These are phyloP conservation scores for Lentinula edodes DNA, from an alignment of 768 basidiomycete genomes.

Conservation along the genomic window DNA sequence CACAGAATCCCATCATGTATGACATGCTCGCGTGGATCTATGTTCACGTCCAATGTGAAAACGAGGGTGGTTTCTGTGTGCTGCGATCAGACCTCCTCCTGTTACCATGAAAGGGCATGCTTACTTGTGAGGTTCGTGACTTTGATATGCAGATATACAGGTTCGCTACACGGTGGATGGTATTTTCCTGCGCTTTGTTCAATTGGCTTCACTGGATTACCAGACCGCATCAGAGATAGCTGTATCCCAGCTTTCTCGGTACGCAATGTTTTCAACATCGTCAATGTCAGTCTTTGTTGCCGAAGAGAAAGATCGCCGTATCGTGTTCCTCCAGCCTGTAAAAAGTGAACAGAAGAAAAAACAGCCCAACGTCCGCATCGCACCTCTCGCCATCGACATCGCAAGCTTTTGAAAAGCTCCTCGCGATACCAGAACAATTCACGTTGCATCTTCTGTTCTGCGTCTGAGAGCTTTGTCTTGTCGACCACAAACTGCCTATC, in stretches of 20 bases:
- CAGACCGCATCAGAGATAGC: constrained; percentile 40
- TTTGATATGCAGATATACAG: constrained; percentile 51
- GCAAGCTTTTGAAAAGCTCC: constrained; percentile 65
- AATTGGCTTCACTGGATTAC: constrained; percentile 17
- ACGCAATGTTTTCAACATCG: constrained; percentile 75
- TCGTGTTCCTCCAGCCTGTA: constrained; percentile 73
- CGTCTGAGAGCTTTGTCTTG: constrained; percentile 55
- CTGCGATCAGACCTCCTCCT: constrained; percentile 2
- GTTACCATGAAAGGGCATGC: constrained; percentile 20
- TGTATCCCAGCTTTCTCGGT: constrained; percentile 59
- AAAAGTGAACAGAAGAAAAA: not conserved
- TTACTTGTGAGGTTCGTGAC: constrained; percentile 66
- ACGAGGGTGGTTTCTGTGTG: constrained; percentile 43
- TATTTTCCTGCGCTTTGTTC: constrained; percentile 35
- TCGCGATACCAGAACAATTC: constrained; percentile 98
- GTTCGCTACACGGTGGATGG: constrained; percentile 51
- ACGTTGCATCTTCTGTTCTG: constrained; percentile 58
- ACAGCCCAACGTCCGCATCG: too few species aligned
- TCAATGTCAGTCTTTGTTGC: constrained; percentile 67
- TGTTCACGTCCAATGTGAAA: constrained; percentile 47
- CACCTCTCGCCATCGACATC: constrained; percentile 85
- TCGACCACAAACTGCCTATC: constrained; percentile 89
- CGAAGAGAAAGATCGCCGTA: constrained; percentile 74
- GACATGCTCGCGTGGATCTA: constrained; percentile 59
- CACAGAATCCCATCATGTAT: constrained; percentile 63